Evolutionary conservation across 1,284 basidiomycete species (phyloP).

Genomic region (Xerocomus amazonicus): DNA sequence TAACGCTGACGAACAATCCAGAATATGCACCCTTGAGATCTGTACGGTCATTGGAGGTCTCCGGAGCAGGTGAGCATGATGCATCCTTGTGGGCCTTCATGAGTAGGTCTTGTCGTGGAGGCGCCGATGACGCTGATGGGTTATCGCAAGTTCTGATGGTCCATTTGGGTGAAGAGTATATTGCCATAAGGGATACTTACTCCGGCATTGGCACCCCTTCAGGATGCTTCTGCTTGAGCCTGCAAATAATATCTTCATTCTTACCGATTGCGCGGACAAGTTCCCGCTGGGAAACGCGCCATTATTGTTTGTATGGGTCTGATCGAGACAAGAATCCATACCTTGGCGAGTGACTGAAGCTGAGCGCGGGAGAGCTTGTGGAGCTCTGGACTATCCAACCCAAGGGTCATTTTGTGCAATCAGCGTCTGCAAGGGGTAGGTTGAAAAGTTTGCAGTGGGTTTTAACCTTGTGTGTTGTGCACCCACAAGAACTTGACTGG

Average conservation of each 20-base stretch:
- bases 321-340: neutral
- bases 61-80: neutral
- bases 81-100: neutral
- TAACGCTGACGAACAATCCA: neutral
- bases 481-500: neutral
- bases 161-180: neutral
- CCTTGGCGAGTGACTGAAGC: conserved; percentile 31
- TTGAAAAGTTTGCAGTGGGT: neutral
- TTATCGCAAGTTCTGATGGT: conserved; percentile 7
- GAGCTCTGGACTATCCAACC: conserved; percentile 19
- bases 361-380: conserved; percentile 18
- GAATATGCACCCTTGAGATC: conserved; percentile 12
- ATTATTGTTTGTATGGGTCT: neutral
- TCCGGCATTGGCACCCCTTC: conserved; percentile 19
- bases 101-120: neutral
- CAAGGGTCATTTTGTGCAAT: conserved; percentile 2
- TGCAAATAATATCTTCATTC: conserved; percentile 27
- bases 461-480: conserved; percentile 1
- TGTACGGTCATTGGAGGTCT: neutral
- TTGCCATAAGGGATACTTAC: conserved; percentile 7
- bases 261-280: conserved; percentile 23
- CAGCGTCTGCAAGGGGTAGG: neutral
- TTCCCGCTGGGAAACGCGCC: conserved; percentile 17
- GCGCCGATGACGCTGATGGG: conserved; percentile 1
- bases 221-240: conserved; percentile 27